Base-by-base conservation (phyloP, 352 stramenopile genomes). In the Phytophthora capsici region DNA sequence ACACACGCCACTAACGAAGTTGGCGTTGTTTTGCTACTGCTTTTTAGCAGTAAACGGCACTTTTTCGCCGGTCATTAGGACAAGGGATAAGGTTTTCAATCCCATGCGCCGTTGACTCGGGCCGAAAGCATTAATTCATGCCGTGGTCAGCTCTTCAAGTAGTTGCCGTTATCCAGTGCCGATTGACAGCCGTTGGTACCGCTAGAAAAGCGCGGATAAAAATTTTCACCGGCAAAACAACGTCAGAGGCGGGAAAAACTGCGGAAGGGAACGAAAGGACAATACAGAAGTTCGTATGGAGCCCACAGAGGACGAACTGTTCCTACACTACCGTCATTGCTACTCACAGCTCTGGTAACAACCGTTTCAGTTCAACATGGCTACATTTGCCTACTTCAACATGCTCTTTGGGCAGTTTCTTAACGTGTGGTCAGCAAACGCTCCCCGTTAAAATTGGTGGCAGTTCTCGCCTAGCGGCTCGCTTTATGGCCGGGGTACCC, bases 1-100 rank as follows among this genome's bases (percentile, higher is more conserved):
- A 12, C 14, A 60, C 48, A 71, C 57, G 63, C 25, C 57, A 50
- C 37, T 57, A 69, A 72, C 64, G 51, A 64, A 60, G 59, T 64
- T 68, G 54, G 25, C 64, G 57, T 68, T 72, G 28, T 23, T 20
- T 40, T n/a, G 30, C 10, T 36, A 37, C 52, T 28, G 47, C 30
- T n/a, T 48, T 23, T 23, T 32, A 56, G 37, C 46, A 28, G 30
- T 41, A 63, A 74, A 70, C 66, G 66, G 60, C 45, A 74, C 54
- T 51, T 34, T 67, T 13, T 28, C 56, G 45, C 36, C 10, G 48
- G 47, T 30, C 46, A 57, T 40, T 52, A 52, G 41, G 59, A 51
- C 6, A 63, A 66, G 38, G 41, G 59, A 69, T 69, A 65, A 69
- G 66, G 8, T 34, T 34, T 34, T 57, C 14, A 16, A 41, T 67